Conservation (phyloP, 139 green algal species). For the Trebouxia sp. region DNA sequence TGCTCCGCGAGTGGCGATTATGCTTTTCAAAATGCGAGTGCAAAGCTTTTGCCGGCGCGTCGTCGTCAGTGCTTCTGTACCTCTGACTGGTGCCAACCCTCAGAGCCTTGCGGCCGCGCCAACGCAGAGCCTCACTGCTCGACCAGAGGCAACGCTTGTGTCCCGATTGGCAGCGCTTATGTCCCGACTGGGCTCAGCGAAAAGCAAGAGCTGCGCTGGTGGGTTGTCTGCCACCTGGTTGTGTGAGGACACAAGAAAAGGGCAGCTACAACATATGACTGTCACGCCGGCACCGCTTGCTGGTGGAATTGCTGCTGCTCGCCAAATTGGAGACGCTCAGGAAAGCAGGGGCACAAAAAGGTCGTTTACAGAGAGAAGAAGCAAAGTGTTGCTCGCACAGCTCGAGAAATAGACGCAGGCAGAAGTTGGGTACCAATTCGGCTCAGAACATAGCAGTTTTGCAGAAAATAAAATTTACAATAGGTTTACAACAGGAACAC, state of each 20-base stretch:
- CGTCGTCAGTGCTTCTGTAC: not conserved
- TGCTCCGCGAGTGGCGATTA: not conserved
- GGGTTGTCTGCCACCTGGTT: not conserved
- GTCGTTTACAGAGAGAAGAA: not conserved
- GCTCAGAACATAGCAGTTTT: too few species aligned
- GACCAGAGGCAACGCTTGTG: not conserved
- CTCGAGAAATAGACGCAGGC: too few species aligned
- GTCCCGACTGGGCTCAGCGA: not conserved
- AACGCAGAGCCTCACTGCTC: not conserved
- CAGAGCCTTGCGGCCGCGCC: not conserved
- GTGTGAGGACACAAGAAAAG: not conserved
- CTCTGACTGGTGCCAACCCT: not conserved
- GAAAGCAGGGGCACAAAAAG: not conserved
- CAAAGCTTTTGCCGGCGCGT: not conserved
- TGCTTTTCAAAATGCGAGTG: not conserved
- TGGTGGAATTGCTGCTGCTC: not conserved
- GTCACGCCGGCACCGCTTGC: not conserved
- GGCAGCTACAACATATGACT: not conserved
- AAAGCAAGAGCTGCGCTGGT: not conserved
- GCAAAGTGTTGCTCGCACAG: too few species aligned
- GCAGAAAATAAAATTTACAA: too few species aligned
- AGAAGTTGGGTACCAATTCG: too few species aligned
- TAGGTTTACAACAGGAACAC: too few species aligned
- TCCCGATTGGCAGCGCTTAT: not conserved
- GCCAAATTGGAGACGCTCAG: not conserved